Conservation (phyloP, 2,329 filamentous ascomycete genomes). For the Graphiopsis chlorocephala region DNA sequence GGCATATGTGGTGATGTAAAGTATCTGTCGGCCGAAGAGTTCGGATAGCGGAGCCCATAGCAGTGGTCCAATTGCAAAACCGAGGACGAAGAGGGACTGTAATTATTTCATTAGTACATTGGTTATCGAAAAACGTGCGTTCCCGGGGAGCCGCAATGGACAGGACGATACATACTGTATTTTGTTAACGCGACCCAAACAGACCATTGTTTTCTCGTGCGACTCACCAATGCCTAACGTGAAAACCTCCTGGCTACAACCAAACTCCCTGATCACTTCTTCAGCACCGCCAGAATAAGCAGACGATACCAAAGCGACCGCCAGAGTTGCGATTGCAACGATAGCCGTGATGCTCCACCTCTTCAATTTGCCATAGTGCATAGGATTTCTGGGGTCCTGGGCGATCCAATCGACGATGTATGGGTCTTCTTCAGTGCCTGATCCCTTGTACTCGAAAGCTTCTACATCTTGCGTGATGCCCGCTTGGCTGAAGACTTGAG, state of each 20-base stretch:
- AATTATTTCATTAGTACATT: not conserved
- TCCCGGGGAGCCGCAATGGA: not conserved
- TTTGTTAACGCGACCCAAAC: not conserved
- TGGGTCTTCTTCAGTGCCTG: constrained; percentile 64
- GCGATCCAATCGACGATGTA: constrained; percentile 66
- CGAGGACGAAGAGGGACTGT: constrained; percentile 60
- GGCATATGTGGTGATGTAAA: constrained; percentile 38
- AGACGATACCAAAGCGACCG: constrained; percentile 67
- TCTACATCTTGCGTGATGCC: constrained; percentile 36
- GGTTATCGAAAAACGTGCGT: too few relatives aligned
- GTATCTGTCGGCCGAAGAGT: constrained; percentile 50
- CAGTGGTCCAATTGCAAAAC: constrained; percentile 55
- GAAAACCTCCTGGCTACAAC: constrained; percentile 51
- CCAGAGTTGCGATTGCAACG: constrained; percentile 65
- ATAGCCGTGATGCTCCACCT: constrained; percentile 66
- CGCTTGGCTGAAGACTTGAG: constrained; percentile 34
- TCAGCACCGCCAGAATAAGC: constrained; percentile 61
- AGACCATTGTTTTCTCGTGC: not conserved
- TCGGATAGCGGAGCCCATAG: constrained; percentile 62
- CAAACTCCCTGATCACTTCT: constrained; percentile 56
- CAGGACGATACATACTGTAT: not conserved
- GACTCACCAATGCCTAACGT: constrained; percentile 55
- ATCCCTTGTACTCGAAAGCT: constrained; percentile 34
- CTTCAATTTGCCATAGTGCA: constrained; percentile 53
- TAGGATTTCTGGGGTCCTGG: constrained; percentile 65